phyloP scores from a whole-genome alignment of 108 stramenopile genomes.

The Skeletonema potamos region DNA sequence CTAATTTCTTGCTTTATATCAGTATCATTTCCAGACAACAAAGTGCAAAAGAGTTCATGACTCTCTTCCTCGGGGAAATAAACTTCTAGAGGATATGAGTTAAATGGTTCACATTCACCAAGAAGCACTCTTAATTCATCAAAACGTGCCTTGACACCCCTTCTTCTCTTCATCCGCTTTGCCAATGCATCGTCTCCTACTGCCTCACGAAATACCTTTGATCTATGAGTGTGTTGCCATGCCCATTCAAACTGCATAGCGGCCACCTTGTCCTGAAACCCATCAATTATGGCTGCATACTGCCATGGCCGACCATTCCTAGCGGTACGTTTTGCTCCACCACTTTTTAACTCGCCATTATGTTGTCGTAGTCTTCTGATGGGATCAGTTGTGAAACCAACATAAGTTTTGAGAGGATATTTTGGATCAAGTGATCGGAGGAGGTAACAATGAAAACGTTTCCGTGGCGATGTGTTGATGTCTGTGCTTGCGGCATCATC shows the following conservation, averaged over 20 bases:
- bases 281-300: constrained; percentile 47
- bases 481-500: neutral
- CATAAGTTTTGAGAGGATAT: constrained; percentile 57
- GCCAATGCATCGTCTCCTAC: constrained; percentile 46
- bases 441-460: constrained; percentile 62
- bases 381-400: constrained; percentile 63
- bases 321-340: constrained; percentile 57
- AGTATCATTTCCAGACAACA: neutral
- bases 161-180: constrained; percentile 40
- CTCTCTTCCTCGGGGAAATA: constrained; percentile 34
- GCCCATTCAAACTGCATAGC: constrained; percentile 76
- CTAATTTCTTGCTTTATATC: neutral
- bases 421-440: constrained; percentile 45
- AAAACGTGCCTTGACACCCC: constrained; percentile 44
- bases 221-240: constrained; percentile 56
- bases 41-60: constrained; percentile 5
- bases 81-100: constrained; percentile 16
- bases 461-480: neutral
- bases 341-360: constrained; percentile 54
- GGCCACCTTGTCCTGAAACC: constrained; percentile 48
- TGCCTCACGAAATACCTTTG: constrained; percentile 41
- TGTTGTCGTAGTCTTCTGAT: constrained; percentile 58
- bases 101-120: constrained; percentile 29
- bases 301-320: constrained; percentile 62
- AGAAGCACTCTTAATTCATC: constrained; percentile 42